phyloP scores from a whole-genome alignment of 1,284 basidiomycete species.

The Trametes sp. region DNA sequence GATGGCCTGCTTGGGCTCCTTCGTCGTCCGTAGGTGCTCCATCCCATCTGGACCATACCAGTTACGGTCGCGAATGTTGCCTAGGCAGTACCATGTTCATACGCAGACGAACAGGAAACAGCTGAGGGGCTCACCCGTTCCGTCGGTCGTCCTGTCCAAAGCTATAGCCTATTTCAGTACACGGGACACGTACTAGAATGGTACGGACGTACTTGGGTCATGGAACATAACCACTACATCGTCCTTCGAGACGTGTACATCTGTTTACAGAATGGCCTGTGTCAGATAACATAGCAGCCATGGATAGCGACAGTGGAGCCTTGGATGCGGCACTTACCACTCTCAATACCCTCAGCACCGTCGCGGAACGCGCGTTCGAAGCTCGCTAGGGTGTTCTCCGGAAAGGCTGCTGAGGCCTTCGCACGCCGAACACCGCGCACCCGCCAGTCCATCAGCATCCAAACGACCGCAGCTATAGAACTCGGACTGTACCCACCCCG shows the following conservation, averaged over 20 bases:
- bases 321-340: too few species aligned
- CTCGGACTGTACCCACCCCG: conserved; percentile 67
- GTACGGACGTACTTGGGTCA: conserved; percentile 74
- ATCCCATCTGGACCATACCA: conserved; percentile 82
- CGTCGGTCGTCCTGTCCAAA: conserved; percentile 73
- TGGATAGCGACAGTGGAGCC: conserved; percentile 2
- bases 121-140: conserved; percentile 53
- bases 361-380: conserved; percentile 94
- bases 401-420: conserved; percentile 86
- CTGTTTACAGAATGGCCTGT: conserved; percentile 51
- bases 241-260: conserved; percentile 95
- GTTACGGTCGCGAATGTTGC: conserved; percentile 70
- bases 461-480: not conserved
- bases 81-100: conserved; percentile 43
- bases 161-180: conserved; percentile 48
- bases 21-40: conserved; percentile 83
- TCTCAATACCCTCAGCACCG: conserved; percentile 96
- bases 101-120: not conserved
- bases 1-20: conserved; percentile 86
- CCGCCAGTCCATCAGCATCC: not conserved
- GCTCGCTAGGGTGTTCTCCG: conserved; percentile 92
- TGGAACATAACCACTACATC: conserved; percentile 95
- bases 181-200: conserved; percentile 16
- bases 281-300: conserved; percentile 11
- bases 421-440: not conserved